Evolutionary conservation across 805 yeast genomes (phyloP), one percentile per base, ranked within the genome.

Genomic region (Yarrowia keelungensis): DNA sequence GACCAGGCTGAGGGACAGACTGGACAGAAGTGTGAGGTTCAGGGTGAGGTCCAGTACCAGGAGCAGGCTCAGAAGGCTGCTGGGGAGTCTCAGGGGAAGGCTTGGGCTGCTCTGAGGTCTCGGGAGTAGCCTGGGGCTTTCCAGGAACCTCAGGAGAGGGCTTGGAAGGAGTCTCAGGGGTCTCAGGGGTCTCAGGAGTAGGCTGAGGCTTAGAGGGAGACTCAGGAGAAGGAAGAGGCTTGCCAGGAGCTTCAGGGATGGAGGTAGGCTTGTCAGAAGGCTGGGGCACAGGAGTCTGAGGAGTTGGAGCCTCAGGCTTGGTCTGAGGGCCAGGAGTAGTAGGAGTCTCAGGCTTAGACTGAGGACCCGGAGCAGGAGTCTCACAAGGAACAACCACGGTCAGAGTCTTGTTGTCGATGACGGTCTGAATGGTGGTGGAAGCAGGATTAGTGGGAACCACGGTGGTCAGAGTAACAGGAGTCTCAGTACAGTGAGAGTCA

Each of bases 351-450:
- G 56, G 56, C 56, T 51, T 5, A 11, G 35, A 8, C 50, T 46
- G 8, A 19, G 49, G 49, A 9, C n/a, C 58, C 16, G 54, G 41
- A 8, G 42, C 12, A 35, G 38, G 43, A 19, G 59, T 19, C 62
- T 56, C 62, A 8, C 62, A 56, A 56, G 62, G 62, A 41, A 94
- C 83, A 32, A 94, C 97, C 73, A 94, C 93, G 0, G 98, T 98
- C 70, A 94, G 83, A 1, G 97, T 89, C 78, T 94, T 98, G 77
- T 93, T 92, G 53, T 97, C 93, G 75, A 93, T 91, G 58, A 93
- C 97, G 74, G 93, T 93, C 39, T 41, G 39, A 4, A 41, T 12
- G n/a, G 62, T 56, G 36, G 62, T 56, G 26, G 62, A 14, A 8
- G 22, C 47, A 8, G 62, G 47, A 47, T 56, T 56, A 47, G 62